Evolutionary conservation across 2,329 filamentous ascomycete genomes (phyloP), one percentile per base, ranked within the genome.

Genomic region (Hypoxylon sp.): DNA sequence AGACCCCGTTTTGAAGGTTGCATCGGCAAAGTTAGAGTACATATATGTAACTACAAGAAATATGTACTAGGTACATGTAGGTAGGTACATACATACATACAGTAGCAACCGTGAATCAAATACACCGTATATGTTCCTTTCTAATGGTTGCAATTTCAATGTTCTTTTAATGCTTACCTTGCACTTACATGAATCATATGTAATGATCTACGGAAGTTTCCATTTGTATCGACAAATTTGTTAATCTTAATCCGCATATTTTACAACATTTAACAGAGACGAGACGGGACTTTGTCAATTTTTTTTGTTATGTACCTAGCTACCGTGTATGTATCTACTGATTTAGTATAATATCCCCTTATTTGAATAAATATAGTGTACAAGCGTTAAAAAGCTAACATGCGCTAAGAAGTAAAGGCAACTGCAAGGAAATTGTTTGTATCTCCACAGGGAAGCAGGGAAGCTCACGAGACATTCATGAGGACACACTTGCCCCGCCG

Each of bases 401-500:
- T 48, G 52, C 5, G 24, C n/a, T 19, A 26, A 47, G 11, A 19
- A 37, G 2, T 19, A 22, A 50, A 48, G 22, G n/a, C 3, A 44
- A 17, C 9, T 44, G 39, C 39, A 44, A 44, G 17, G 39, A 44
- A 42, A 22, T 26, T 48, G 54, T 55, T 39, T 55, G 59, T n/a
- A 44, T 33, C 37, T 50, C 46, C n/a, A n/a, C n/a, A n/a, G n/a
- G n/a, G 26, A 37, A 17, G 17, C 44, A 19, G 39, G 51, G 37
- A 44, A 70, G 60, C 63, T 67, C 67, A 70, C 63, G 63, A 70
- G 67, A 70, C 67, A 47, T 54, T 51, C 31, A 53, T 65, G 17
- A 48, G 59, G 26, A 54, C 48, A 53, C 47, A 51, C 47, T 39
- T 52, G 56, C 68, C 68, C 68, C 65, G 62, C 68, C 35, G 17